These are phyloP conservation scores for Backusella morwellensis DNA, from an alignment of 192 early-diverging fungal genomes.

Conservation along the genomic window DNA sequence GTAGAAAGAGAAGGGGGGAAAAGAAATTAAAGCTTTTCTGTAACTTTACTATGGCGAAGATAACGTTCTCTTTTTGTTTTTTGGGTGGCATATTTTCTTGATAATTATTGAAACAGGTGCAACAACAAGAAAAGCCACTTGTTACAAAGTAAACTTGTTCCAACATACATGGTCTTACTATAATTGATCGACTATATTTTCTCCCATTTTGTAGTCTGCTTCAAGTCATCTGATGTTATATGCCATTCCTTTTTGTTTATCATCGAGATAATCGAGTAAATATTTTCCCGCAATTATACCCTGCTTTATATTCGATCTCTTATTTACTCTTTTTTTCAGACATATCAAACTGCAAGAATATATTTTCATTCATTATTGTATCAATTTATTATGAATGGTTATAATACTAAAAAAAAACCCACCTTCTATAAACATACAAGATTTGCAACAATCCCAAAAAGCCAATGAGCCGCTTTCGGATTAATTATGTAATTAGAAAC, in stretches of 20 bases:
- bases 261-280: background rate
- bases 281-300: background rate
- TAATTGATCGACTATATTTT: background rate
- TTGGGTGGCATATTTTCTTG: background rate
- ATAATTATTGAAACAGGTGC: background rate
- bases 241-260: background rate
- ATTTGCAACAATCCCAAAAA: background rate
- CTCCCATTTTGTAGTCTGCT: background rate
- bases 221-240: background rate
- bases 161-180: background rate
- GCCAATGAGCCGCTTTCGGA: background rate
- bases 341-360: background rate
- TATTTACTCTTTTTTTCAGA: background rate
- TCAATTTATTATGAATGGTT: background rate
- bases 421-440: background rate
- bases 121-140: background rate
- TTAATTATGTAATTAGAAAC: background rate
- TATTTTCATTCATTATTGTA: background rate
- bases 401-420: background rate
- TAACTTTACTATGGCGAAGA: background rate
- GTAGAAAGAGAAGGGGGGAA: background rate
- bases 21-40: background rate
- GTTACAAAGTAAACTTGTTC: background rate
- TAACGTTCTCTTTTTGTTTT: background rate
- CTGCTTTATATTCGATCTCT: background rate